Evolutionary conservation across 805 yeast genomes (phyloP).

Genomic region (Pichia cabralensis): DNA sequence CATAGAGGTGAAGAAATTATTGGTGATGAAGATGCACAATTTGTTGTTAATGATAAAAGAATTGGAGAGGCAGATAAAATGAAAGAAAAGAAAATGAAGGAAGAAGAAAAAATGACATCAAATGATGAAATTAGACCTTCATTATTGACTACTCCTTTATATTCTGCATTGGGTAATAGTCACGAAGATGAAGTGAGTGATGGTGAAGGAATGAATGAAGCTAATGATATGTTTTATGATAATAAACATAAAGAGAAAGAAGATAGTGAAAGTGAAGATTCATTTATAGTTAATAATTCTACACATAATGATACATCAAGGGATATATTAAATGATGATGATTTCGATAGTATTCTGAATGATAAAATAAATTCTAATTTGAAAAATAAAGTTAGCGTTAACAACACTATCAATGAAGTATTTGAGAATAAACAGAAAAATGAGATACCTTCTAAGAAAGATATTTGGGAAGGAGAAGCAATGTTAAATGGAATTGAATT

Average conservation of each 20-base stretch:
- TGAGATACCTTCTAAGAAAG: background rate
- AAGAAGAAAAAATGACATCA: conserved; percentile 6
- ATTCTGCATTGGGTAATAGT: no score
- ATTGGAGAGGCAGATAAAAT: conserved; percentile 17
- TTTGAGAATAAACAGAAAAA: background rate
- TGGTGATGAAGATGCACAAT: conserved; percentile 36
- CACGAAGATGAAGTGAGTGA: conserved; percentile 6
- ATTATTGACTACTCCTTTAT: no score
- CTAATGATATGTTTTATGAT: background rate
- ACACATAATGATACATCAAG: no score
- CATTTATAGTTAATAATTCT: no score
- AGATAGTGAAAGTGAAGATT: conserved; percentile 1
- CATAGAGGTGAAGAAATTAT: conserved; percentile 85
- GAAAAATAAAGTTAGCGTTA: background rate
- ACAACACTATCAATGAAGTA: no score
- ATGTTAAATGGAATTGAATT: background rate
- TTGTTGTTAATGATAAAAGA: conserved; percentile 18
- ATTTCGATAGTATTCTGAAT: conserved; percentile 11
- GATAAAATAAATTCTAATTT: conserved; percentile 1
- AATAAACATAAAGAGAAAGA: no score
- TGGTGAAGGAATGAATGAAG: conserved; percentile 3
- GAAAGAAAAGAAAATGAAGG: conserved; percentile 9
- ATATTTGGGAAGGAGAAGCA: conserved; percentile 3
- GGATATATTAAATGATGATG: no score
- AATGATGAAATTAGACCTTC: conserved; percentile 7